Base-by-base conservation (phyloP, 495 filamentous ascomycete species). In the Daldinia loculata region DNA sequence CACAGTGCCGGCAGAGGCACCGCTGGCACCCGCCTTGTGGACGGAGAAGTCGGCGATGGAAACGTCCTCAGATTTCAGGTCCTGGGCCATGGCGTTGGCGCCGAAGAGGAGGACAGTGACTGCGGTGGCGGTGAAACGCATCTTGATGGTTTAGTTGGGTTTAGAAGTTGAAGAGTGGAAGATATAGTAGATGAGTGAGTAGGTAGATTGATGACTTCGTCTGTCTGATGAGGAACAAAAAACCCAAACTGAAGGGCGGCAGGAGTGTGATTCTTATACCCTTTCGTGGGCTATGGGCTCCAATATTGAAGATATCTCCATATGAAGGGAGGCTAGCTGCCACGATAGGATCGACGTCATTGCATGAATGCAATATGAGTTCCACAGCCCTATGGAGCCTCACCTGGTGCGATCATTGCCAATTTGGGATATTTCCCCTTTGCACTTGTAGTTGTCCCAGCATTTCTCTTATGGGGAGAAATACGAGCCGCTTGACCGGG, bases 111-210 rank as follows among this genome's bases (percentile, higher is more conserved):
- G 29, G 17, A 52, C 29, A 24, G 56, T 19, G 50, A 67, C 24
- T 24, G 63, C 51, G 17, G 63, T 24, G 57, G 69, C 19, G 48
- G 64, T 60, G 69, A 67, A 72, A 26, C 29, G 69, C 69, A 72
- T 72, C 24, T 67, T 72, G 69, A 29, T 53, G 24, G 27, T 34
- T 55, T 11, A 9, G 19, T 52, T 61, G 24, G 48, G 39, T 17
- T 48, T 51, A 19, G 27, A n/a, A 39, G 52, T 51, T 50, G 51
- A 29, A 1, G n/a, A 27, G 32, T 67, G 12, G 27, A 17, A 32
- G 61, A 34, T 43, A 24, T 15, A 27, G 56, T 17, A 53, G 12
- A 30, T 53, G 51, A 27, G 50, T 29, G 24, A 19, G 51, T 30
- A 17, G 2, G 26, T 53, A 17, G 15, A 53, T 56, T 56, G 30